A percentile compares a stretch with the other conserved stretches of the same genome.
These are phyloP conservation scores for Discostella stelligeroides DNA, from an alignment of 108 stramenopile species.

Conservation along the genomic window DNA sequence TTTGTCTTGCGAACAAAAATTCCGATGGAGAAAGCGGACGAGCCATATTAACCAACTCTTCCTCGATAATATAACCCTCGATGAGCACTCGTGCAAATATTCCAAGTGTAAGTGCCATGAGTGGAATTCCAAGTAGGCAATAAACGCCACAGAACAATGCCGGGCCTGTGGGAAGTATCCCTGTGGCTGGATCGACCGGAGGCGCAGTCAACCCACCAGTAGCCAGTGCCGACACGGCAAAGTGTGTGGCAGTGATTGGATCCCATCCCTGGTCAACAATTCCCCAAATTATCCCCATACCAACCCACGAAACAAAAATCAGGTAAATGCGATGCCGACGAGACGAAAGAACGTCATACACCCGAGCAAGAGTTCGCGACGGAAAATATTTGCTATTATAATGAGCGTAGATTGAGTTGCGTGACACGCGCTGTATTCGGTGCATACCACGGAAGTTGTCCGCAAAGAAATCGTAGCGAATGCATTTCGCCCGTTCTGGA, in stretches of 20 bases:
- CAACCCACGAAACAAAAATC: slow-evolving; percentile 55
- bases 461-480: slow-evolving; percentile 24
- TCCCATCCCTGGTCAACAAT: slow-evolving; percentile 62
- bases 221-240: slow-evolving; percentile 71
- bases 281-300: slow-evolving; percentile 58
- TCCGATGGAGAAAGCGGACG: slow-evolving; percentile 56
- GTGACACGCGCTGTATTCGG: slow-evolving; percentile 19
- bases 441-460: slow-evolving; percentile 28
- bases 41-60: slow-evolving; percentile 48
- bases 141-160: slow-evolving; percentile 69
- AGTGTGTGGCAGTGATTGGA: slow-evolving; percentile 68
- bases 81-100: slow-evolving; percentile 68
- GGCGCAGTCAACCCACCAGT: slow-evolving; percentile 77
- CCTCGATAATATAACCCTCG: slow-evolving; percentile 51
- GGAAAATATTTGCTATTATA: slow-evolving; percentile 3
- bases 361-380: not conserved
- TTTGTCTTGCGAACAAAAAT: slow-evolving; percentile 56
- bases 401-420: not conserved
- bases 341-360: slow-evolving; percentile 9
- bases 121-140: slow-evolving; percentile 69
- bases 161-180: slow-evolving; percentile 57
- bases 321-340: slow-evolving; percentile 58
- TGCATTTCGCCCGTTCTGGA: slow-evolving; percentile 7
- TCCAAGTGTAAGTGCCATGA: slow-evolving; percentile 69
- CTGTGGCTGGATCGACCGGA: slow-evolving; percentile 46